Evolutionary conservation across 495 filamentous ascomycete genomes (phyloP), one percentile per base, ranked within the genome.

Genomic region (Lasiosphaeria ovina): DNA sequence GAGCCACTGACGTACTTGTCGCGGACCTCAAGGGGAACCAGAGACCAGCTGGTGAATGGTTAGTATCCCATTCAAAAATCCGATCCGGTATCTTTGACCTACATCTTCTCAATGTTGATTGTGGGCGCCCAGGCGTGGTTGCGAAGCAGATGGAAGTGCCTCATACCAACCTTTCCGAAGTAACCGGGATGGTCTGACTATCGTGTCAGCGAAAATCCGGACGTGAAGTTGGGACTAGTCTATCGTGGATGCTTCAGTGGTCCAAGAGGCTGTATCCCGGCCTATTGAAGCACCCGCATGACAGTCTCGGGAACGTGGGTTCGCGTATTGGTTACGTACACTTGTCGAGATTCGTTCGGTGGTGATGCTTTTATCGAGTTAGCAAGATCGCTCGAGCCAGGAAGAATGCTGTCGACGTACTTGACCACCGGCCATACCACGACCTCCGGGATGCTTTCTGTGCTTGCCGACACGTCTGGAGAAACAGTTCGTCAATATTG

Each of bases 341-440:
- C 68, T 72, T 72, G 56, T 72, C 70, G 55, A 72, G 62, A 68
- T 72, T 72, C 55, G 70, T 72, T 32, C 70, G 62, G 66, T 72
- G 70, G 66, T 72, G 70, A 58, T 72, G 70, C 70, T 71, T 65
- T 69, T 66, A 57, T 64, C 64, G 62, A 17, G 67, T 71, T 66
- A 71, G 69, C 57, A 33, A 51, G 12, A 31, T 51, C 57, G 38
- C 33, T 64, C 55, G 52, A 47, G 38, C 58, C 47, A 48, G 51
- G 48, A 35, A 32, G 36, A 48, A 6, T 47, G 35, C 32, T 16
- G 51, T 62, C 52, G 51, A 54, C 69, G 62, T 68, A 71, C 69
- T 62, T 72, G 70, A 67, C 70, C 70, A 72, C 70, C 70, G 68
- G 70, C 70, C 70, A 72, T 72, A 72, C 70, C 70, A 71, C 70